A percentile compares a stretch with the other conserved stretches of the same genome.
These are phyloP conservation scores for Mycogone perniciosa DNA, from an alignment of 2,329 filamentous ascomycete genomes.

Conservation along the genomic window DNA sequence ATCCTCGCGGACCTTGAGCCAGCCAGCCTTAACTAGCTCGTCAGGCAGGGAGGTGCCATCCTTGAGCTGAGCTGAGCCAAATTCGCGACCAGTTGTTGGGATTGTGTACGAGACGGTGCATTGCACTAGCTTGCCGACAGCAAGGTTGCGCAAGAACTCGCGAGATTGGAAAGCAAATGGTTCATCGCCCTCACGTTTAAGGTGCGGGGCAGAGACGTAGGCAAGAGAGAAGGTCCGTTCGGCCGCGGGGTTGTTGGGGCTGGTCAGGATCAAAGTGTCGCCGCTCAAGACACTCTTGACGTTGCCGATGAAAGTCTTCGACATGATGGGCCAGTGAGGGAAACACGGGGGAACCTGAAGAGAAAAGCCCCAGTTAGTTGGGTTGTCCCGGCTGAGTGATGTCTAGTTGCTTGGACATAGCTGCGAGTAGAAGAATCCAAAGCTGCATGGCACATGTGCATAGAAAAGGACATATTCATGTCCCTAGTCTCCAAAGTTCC, in stretches of 20 bases:
- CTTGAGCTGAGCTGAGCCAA: slow-evolving; percentile 71
- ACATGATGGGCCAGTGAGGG: slow-evolving; percentile 32
- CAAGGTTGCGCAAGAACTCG: slow-evolving; percentile 78
- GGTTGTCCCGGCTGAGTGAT: neutral
- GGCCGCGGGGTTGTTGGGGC: slow-evolving; percentile 70
- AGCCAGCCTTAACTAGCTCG: slow-evolving; percentile 77
- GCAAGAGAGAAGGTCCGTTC: slow-evolving; percentile 87
- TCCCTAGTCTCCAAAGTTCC: neutral
- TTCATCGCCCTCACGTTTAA: slow-evolving; percentile 87
- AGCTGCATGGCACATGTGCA: neutral
- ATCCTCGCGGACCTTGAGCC: slow-evolving; percentile 90
- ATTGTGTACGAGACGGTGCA: slow-evolving; percentile 85
- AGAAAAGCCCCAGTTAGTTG: neutral
- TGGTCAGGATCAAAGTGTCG: slow-evolving; percentile 81
- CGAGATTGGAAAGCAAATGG: slow-evolving; percentile 89
- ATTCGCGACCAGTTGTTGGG: slow-evolving; percentile 78
- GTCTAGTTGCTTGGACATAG: neutral
- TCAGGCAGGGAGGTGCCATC: slow-evolving; percentile 76
- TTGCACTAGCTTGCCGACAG: slow-evolving; percentile 80
- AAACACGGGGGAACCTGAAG: slow-evolving; percentile 6
- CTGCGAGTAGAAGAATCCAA: neutral
- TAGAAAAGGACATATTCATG: neutral
- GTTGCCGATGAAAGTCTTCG: slow-evolving; percentile 56
- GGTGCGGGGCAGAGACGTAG: slow-evolving; percentile 81
- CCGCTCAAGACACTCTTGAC: slow-evolving; percentile 94